Evolutionary conservation across 2,329 filamentous ascomycete genomes (phyloP), one percentile per base, ranked within the genome.

Genomic region (Talaromyces sp.): DNA sequence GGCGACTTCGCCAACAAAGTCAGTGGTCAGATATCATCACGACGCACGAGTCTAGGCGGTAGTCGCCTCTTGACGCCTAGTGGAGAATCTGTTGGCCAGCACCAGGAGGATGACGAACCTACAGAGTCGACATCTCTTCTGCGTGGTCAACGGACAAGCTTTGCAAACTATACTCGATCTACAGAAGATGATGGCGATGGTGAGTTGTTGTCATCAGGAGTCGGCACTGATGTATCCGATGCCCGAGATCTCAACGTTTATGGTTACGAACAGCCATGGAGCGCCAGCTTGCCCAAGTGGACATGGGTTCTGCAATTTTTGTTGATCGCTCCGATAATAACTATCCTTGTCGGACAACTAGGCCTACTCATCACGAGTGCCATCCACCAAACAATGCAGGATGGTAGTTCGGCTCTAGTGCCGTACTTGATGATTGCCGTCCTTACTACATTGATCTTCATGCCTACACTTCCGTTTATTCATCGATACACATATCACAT

Each of bases 291-390:
- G 62, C 92, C 92, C 1, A 86, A 85, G 52, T 97, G 90, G 90
- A 88, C 90, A 19, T 99, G 95, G 95, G 77, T 95, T 49, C 70
- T 96, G 19, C 93, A 99, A 72, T 89, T 97, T 69, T 80, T 98
- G 3, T 74, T 97, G 17, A 80, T 96, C 10, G 90, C 87, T 0
- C 93, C 93, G 0, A 86, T 97, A 61, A 86, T 89, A 57, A 81
- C 97, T 54, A 89, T 95, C 66, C 76, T 98, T 22, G 79, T 91
- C 17, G 91, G 89, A 1, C 92, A 96, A 73, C 83, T 93, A 31
- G 90, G 86, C 1, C 83, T 98, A 3, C 79, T 94, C 13, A 75
- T 92, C 17, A 91, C 89, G 4, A 86, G 89, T 39, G 87, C 91
- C 1, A 82, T 93, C 22, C 84, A 89, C 66, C 93, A 97, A 78